These are phyloP conservation scores for Pistacia vera DNA, from an alignment of 345 rosid genomes.

Conservation along the genomic window DNA sequence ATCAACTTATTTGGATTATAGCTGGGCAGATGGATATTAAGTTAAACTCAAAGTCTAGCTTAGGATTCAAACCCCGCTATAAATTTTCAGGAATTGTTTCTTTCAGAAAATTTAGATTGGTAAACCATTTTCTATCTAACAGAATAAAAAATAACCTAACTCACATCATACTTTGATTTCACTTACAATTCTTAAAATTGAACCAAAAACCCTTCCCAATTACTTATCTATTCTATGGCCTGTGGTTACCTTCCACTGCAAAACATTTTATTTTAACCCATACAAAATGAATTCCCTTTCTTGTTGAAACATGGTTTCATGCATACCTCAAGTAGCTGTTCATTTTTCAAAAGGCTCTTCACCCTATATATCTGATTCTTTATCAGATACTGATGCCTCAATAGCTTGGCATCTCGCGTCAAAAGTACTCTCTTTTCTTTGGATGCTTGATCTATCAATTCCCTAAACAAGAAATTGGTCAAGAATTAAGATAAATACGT, in stretches of 20 bases:
- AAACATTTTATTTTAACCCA: neutral
- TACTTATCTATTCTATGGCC: neutral
- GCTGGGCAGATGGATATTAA: neutral
- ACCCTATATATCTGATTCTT: conserved; percentile 78
- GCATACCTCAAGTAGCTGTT: conserved; percentile 89
- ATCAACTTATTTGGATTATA: neutral
- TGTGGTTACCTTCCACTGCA: neutral
- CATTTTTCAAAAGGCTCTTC: conserved; percentile 83
- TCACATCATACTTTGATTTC: neutral
- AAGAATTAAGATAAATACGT: neutral
- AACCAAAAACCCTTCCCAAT: neutral
- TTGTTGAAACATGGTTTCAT: conserved; percentile 1
- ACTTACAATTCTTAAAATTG: neutral
- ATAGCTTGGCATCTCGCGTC: conserved; percentile 85
- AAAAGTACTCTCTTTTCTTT: conserved; percentile 82
- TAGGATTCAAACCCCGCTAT: neutral
- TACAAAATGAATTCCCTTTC: conserved; percentile 3
- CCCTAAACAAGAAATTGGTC: conserved; percentile 45
- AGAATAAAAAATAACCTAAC: neutral
- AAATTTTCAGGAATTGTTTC: neutral
- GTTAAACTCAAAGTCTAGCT: neutral
- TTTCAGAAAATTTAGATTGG: neutral
- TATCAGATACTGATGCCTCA: conserved; percentile 76
- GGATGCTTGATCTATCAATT: conserved; percentile 74
- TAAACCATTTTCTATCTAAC: neutral